Percentiles rank a stretch among this genome's conserved stretches.
Conservation (phyloP, 495 filamentous ascomycete species). For the Talaromyces thailandensis region DNA sequence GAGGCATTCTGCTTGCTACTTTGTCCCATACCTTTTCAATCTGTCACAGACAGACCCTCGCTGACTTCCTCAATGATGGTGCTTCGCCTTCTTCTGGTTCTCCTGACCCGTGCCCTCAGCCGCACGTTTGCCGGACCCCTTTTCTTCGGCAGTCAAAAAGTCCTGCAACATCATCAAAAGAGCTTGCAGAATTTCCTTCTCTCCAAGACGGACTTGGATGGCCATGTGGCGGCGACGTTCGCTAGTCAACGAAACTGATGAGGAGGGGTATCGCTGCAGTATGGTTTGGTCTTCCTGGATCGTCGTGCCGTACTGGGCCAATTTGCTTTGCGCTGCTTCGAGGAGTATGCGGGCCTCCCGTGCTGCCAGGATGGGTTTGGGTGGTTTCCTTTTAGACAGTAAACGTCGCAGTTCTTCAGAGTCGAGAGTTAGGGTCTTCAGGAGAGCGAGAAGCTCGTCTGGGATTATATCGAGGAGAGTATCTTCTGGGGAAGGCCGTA, state of each 20-base stretch:
- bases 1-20: background rate
- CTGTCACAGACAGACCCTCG: background rate
- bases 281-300: slow-evolving; percentile 53
- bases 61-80: background rate
- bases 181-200: slow-evolving; percentile 62
- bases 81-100: slow-evolving; percentile 1
- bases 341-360: slow-evolving; percentile 23
- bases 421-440: slow-evolving; percentile 35
- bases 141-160: slow-evolving; percentile 7
- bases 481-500: slow-evolving; percentile 22
- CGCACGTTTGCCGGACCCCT: slow-evolving; percentile 11
- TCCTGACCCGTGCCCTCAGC: background rate
- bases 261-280: slow-evolving; percentile 24
- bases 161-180: slow-evolving; percentile 26
- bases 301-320: slow-evolving; percentile 50
- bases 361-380: slow-evolving; percentile 26
- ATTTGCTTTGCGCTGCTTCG: slow-evolving; percentile 21
- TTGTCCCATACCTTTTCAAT: background rate
- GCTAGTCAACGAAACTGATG: slow-evolving; percentile 16
- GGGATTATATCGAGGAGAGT: slow-evolving; percentile 30
- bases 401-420: slow-evolving; percentile 29
- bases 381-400: slow-evolving; percentile 34
- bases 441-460: slow-evolving; percentile 40
- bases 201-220: slow-evolving; percentile 65
- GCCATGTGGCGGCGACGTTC: slow-evolving; percentile 53